These are phyloP conservation scores for Micromonas pusilla DNA, from an alignment of 139 green algal species.

Conservation along the genomic window DNA sequence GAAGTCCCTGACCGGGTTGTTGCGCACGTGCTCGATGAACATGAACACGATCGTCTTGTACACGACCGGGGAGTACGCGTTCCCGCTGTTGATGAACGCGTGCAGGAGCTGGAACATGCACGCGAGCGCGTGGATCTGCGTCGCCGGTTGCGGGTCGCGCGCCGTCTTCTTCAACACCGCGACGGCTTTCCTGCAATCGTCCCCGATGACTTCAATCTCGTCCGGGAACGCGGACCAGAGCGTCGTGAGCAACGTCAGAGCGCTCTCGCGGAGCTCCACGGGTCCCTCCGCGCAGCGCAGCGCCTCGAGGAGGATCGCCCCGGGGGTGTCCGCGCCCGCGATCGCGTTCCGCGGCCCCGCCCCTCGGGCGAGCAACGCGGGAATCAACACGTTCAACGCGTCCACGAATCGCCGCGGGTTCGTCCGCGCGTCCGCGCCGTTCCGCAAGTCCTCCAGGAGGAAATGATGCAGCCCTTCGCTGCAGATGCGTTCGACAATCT, in stretches of 20 bases:
- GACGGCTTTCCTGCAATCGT: background rate
- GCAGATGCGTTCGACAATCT: background rate
- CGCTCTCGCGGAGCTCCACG: background rate
- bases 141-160: background rate
- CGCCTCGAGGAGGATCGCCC: background rate
- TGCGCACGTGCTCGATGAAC: background rate
- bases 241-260: background rate
- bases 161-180: background rate
- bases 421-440: background rate
- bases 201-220: background rate
- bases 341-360: background rate
- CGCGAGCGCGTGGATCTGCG: conserved; percentile 6
- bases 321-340: background rate
- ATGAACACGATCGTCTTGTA: conserved; percentile 17
- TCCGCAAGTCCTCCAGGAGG: background rate
- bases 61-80: conserved; percentile 1
- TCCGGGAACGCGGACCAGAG: conserved; percentile 1
- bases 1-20: background rate
- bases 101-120: conserved; percentile 13
- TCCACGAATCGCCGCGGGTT: background rate
- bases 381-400: background rate
- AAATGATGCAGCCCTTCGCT: background rate
- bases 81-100: background rate
- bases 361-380: background rate
- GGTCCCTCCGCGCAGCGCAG: background rate